Evolutionary conservation across 1,284 basidiomycete species (phyloP).

Genomic region (Pseudozyma sp.): DNA sequence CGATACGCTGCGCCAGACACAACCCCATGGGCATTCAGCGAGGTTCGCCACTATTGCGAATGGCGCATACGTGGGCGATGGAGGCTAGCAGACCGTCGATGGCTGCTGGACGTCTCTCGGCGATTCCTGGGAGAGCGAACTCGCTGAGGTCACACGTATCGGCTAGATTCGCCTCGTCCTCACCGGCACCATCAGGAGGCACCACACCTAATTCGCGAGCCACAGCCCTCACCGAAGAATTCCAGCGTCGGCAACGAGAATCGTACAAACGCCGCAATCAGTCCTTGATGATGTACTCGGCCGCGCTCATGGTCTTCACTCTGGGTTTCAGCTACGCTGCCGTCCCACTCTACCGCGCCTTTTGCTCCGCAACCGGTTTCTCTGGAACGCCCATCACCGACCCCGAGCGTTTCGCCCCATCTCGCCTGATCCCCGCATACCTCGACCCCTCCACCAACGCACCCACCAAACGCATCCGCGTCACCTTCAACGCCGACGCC

Average conservation of each 20-base stretch:
- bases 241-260: slow-evolving; percentile 38
- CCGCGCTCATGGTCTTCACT: slow-evolving; percentile 82
- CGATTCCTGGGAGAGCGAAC: background rate
- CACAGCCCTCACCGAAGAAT: slow-evolving; percentile 28
- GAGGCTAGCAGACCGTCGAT: slow-evolving; percentile 14
- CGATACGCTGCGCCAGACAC: slow-evolving; percentile 11
- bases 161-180: slow-evolving; percentile 18
- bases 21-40: slow-evolving; percentile 1
- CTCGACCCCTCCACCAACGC: slow-evolving; percentile 69
- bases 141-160: slow-evolving; percentile 14
- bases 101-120: background rate
- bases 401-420: slow-evolving; percentile 54
- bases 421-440: slow-evolving; percentile 53
- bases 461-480: slow-evolving; percentile 76
- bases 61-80: slow-evolving; percentile 45
- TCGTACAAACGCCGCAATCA: slow-evolving; percentile 72
- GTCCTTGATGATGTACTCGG: slow-evolving; percentile 81
- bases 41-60: slow-evolving; percentile 30
- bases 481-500: slow-evolving; percentile 93
- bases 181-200: background rate
- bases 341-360: slow-evolving; percentile 95
- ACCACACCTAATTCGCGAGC: slow-evolving; percentile 10
- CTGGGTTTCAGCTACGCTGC: slow-evolving; percentile 92
- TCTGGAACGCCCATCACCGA: slow-evolving; percentile 89
- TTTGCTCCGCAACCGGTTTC: slow-evolving; percentile 97